Percentiles rank a stretch among this genome's conserved stretches.
phyloP scores from a whole-genome alignment of 108 stramenopile species.

The Aureococcus anophagefferens region DNA sequence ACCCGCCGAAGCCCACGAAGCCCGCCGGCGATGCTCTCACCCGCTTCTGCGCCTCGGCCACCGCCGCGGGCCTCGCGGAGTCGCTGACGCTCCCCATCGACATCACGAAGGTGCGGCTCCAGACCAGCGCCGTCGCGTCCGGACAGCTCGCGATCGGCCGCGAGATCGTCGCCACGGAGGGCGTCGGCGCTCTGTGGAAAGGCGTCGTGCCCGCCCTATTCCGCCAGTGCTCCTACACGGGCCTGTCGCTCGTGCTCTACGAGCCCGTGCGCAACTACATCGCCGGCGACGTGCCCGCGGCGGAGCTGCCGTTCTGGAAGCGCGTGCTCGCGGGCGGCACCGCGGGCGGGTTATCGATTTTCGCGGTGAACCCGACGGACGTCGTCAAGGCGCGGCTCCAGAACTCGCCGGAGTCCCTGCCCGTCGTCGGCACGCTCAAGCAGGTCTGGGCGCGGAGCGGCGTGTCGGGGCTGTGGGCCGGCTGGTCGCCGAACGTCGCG shows the following conservation, averaged over 20 bases:
- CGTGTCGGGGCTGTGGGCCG: conserved; percentile 11
- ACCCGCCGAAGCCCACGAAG: no score
- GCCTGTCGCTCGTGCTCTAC: conserved; percentile 11
- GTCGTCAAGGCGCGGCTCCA: conserved; percentile 17
- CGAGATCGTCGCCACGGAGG: conserved; percentile 3
- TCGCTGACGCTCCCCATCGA: conserved; percentile 13
- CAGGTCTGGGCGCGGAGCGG: neutral
- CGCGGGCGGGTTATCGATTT: conserved; percentile 11
- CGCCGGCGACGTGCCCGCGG: conserved; percentile 1
- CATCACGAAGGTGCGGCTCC: conserved; percentile 13
- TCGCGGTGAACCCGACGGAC: conserved; percentile 13
- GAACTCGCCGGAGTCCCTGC: neutral
- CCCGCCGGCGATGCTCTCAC: no score
- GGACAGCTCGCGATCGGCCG: neutral
- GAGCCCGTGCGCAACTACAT: conserved; percentile 15
- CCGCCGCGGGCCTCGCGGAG: conserved; percentile 14
- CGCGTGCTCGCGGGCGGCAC: conserved; percentile 13
- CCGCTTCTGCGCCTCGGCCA: conserved; percentile 9
- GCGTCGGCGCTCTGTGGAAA: conserved; percentile 7
- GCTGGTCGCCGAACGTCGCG: conserved; percentile 11
- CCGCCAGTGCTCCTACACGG: conserved; percentile 15
- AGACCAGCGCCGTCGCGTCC: neutral
- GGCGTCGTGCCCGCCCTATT: conserved; percentile 8
- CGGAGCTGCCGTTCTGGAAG: neutral
- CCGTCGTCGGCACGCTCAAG: neutral